Evolutionary conservation across 352 stramenopile species (phyloP).

Genomic region (Pilasporangium apinafurcum): DNA sequence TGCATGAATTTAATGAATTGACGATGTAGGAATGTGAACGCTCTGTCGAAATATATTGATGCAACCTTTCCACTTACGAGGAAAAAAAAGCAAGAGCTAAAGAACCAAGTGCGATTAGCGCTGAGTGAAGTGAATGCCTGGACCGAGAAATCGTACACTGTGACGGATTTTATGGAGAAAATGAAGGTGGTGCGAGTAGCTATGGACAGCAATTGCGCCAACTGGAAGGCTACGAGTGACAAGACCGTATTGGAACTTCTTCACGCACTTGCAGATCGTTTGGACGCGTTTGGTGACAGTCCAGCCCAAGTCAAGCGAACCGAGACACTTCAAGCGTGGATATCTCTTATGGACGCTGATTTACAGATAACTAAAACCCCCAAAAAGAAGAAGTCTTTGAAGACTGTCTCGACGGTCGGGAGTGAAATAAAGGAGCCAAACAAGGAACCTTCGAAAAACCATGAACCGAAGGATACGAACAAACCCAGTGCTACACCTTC

Average conservation of each 20-base stretch:
- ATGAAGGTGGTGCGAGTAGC: slow-evolving; percentile 4
- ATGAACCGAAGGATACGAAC: too few species aligned
- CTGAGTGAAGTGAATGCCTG: slow-evolving; percentile 8
- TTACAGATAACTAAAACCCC: too few species aligned
- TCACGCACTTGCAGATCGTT: slow-evolving; percentile 1
- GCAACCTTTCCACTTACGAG: slow-evolving; percentile 4
- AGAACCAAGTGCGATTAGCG: slow-evolving; percentile 2
- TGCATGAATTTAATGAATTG: neutral
- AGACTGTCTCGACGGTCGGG: too few species aligned
- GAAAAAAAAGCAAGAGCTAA: slow-evolving; percentile 9
- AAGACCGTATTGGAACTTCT: slow-evolving; percentile 5
- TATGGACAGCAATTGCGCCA: slow-evolving; percentile 8
- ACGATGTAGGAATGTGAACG: slow-evolving; percentile 2
- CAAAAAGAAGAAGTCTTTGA: too few species aligned
- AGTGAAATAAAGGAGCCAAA: too few species aligned
- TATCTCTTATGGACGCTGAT: too few species aligned
- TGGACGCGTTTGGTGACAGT: slow-evolving; percentile 9
- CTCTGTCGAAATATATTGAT: slow-evolving; percentile 10
- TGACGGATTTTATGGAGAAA: slow-evolving; percentile 10
- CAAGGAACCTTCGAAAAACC: too few species aligned
- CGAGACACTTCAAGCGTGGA: slow-evolving; percentile 6
- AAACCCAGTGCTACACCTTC: too few species aligned
- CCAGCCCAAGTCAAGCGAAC: slow-evolving; percentile 7
- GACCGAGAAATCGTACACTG: slow-evolving; percentile 2
- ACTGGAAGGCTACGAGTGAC: slow-evolving; percentile 4